Evolutionary conservation across 2,329 filamentous ascomycete genomes (phyloP), one percentile per base, ranked within the genome.

Genomic region (Emydomyces testavorans): DNA sequence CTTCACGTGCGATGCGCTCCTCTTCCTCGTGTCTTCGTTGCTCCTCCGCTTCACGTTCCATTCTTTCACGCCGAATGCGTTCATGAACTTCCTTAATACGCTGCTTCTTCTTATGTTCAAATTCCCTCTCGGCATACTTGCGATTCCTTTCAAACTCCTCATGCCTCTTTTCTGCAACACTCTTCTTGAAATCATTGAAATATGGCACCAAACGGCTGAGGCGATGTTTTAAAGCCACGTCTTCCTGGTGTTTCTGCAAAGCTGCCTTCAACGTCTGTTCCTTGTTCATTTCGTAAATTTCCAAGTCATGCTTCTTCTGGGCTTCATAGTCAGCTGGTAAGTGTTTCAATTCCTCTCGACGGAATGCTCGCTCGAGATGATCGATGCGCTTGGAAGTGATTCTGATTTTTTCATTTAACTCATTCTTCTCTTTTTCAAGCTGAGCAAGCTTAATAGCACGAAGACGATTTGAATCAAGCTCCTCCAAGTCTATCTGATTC

Each of bases 371-470:
- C 74, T 98, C 92, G 58, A 98, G 73, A 70, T 98, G 90, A 63
- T 98, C 92, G 60, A 95, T 85, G 55, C 92, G 84, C 79, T 95
- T 96, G 65, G 84, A 87, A 52, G 89, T 93, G 59, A 94, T 80
- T 59, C 88, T 83, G 46, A 96, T 79, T 64, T 85, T 87, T 70
- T 95, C 88, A 54, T 85, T 86, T 57, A 95, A 81, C 62, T 92
- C 88, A 62, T 90, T 94, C 82, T 96, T 98, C 75, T 96, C 92
- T 59, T 90, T 89, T 71, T 96, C 92, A 8, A 98, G 79, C 68
- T 94, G 90, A 52, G 86, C 84, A 50, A 98, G 78, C 75, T 96
- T 96, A 71, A 98, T 83, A 57, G 85, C 83, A 65, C 92, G 89
- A 58, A 98, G 85, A 54, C 83, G 82, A 67, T 87, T 88, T 65